A percentile compares a stretch with the other conserved stretches of the same genome.
Conservation (phyloP, 345 rosid genomes). For the Erysimum cheiranthoides region DNA sequence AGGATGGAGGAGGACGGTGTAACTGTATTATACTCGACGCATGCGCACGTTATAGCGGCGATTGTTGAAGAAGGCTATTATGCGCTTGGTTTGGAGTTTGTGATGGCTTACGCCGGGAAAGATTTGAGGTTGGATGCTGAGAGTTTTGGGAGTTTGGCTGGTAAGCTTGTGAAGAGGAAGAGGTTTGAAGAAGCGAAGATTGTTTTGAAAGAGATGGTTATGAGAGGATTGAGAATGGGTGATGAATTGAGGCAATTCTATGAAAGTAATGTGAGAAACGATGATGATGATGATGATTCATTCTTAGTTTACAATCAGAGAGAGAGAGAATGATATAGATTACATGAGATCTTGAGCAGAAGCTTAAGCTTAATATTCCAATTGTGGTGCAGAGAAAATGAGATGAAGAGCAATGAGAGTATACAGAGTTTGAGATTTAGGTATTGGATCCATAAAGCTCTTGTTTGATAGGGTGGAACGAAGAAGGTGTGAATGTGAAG, state of each 20-base stretch:
- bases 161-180: conserved; percentile 45
- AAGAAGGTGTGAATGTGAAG: not conserved
- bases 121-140: conserved; percentile 53
- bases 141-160: conserved; percentile 58
- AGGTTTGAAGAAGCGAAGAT: conserved; percentile 49
- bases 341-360: no score
- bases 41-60: conserved; percentile 54
- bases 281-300: not conserved
- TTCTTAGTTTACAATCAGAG: not conserved
- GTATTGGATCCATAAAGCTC: not conserved
- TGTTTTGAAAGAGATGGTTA: conserved; percentile 56
- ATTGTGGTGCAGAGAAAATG: not conserved
- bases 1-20: conserved; percentile 61
- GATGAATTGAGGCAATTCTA: conserved; percentile 14
- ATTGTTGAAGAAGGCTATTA: conserved; percentile 49
- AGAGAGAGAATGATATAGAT: not conserved
- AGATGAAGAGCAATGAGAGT: not conserved
- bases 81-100: conserved; percentile 59
- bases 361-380: not conserved
- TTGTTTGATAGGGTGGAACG: conserved; percentile 2
- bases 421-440: not conserved
- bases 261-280: conserved; percentile 8
- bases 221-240: conserved; percentile 50
- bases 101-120: conserved; percentile 50
- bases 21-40: conserved; percentile 51